Base-by-base conservation (phyloP, 2,329 filamentous ascomycete species). In the Ambrosiella beaveri region DNA sequence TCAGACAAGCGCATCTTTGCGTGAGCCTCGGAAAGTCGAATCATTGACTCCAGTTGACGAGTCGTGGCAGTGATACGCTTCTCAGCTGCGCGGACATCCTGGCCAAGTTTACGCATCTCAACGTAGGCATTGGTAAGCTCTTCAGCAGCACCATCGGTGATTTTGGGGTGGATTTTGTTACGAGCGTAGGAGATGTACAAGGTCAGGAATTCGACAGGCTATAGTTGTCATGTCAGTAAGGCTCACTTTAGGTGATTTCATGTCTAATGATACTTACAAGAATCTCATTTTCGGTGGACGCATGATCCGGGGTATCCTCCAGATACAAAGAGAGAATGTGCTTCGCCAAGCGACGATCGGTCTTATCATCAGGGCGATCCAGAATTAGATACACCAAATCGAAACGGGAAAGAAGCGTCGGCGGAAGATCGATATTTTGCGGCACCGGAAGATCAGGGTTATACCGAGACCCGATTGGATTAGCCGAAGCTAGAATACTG, bases 11-110 rank as follows among this genome's bases (percentile, higher is more conserved):
- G 86, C 94, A 98, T 98, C 71, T 96, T 96, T 54, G 93, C 94
- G 70, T 98, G 94, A 0, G 90, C 93, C 74, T 98, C 93, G 1
- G 90, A 75, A 2, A 98, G 84, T 62, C 93, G 91, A 67, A 98
- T 97, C 94, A 98, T 98, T 51, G 86, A 93, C 72, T 98, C 94
- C 5, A 98, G 78, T 71, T 98, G 93, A 67, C 93, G 82, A 0
- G 94, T 98, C 2, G 93, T 98, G 45, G 93, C 93, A 0, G 93
- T 98, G 72, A 98, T 98, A 64, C 93, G 88, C 70, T 94, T 91
- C 71, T 98, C 94, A 2, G 87, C 81, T 1, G 89, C 79, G 54
- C 91, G 88, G 40, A 91, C 84, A 65, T 90, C 86, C 64, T 89
- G 85, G 52, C 93, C 93, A 0, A 98, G 82, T 66, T 90, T 88